phyloP scores from a whole-genome alignment of 805 yeast genomes.

The Saccharomycopsis fermentans region DNA sequence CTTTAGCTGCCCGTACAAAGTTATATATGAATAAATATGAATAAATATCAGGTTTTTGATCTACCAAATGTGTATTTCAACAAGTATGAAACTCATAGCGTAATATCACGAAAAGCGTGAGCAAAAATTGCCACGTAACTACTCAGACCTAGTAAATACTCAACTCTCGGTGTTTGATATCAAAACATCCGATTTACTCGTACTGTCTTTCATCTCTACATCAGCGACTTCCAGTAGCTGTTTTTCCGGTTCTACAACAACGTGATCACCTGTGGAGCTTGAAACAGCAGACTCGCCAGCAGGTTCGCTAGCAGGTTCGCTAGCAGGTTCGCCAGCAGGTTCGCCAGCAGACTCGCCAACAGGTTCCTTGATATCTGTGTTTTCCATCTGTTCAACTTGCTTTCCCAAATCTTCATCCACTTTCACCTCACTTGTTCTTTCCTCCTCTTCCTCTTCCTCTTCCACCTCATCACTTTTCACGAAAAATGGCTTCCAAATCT shows the following conservation, averaged over 20 bases:
- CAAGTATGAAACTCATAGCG: too few relatives aligned
- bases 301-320: too few relatives aligned
- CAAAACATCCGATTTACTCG: neutral
- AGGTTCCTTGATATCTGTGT: neutral
- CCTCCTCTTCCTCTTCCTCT: slow-evolving; percentile 20
- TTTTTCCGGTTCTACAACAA: neutral
- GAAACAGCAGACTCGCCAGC: neutral
- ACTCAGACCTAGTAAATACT: too few relatives aligned
- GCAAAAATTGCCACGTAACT: too few relatives aligned
- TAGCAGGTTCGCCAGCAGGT: too few relatives aligned
- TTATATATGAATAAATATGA: too few relatives aligned
- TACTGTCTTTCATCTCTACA: neutral
- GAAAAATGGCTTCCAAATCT: slow-evolving; percentile 52
- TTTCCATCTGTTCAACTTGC: neutral
- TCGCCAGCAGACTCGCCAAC: neutral
- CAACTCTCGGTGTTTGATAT: neutral
- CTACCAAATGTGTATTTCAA: too few relatives aligned
- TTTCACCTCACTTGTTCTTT: slow-evolving; percentile 12
- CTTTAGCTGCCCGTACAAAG: too few relatives aligned
- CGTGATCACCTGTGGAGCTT: neutral
- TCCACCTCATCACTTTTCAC: slow-evolving; percentile 32
- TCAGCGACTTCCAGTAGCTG: neutral
- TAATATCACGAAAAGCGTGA: too few relatives aligned
- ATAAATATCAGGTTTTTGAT: too few relatives aligned
- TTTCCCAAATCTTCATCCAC: slow-evolving; percentile 10